Evolutionary conservation across 768 basidiomycete genomes (phyloP).

Genomic region (Lentinula raphanica): DNA sequence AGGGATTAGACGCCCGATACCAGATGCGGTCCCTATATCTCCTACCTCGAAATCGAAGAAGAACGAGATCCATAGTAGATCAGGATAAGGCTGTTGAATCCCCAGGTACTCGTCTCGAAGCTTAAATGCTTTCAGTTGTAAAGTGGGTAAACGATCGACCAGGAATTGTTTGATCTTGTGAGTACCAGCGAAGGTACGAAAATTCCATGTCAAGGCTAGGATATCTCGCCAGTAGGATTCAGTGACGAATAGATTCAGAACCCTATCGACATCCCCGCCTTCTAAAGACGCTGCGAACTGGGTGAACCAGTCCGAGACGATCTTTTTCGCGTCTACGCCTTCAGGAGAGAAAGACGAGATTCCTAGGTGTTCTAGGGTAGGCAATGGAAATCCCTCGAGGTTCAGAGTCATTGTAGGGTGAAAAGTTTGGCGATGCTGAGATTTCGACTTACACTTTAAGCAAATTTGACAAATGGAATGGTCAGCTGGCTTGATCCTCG

Average conservation of each 20-base stretch:
- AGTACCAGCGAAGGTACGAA: conserved; percentile 40
- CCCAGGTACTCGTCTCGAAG: conserved; percentile 19
- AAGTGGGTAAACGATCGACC: conserved; percentile 27
- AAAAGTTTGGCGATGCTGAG: not conserved
- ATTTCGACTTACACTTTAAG: not conserved
- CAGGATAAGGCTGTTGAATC: conserved; percentile 40
- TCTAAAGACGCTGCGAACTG: conserved; percentile 14
- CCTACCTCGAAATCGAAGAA: conserved; percentile 54
- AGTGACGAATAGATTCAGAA: conserved; percentile 22
- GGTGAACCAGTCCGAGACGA: conserved; percentile 15
- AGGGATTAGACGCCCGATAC: conserved; percentile 52
- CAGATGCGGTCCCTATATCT: conserved; percentile 41
- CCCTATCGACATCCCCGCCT: conserved; percentile 13
- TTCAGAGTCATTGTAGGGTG: conserved; percentile 1
- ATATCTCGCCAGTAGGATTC: conserved; percentile 48
- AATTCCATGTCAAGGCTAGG: conserved; percentile 47
- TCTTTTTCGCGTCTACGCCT: not conserved
- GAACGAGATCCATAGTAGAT: conserved; percentile 52
- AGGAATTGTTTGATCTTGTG: conserved; percentile 32
- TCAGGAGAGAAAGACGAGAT: not conserved
- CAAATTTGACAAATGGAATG: not conserved
- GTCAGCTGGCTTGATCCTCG: not conserved
- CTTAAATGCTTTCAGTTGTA: conserved; percentile 17
- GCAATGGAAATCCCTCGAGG: conserved; percentile 4
- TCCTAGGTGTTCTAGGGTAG: conserved; percentile 2